Conservation (phyloP, 148 eudicot species). For the Rhododendron simsii region DNA sequence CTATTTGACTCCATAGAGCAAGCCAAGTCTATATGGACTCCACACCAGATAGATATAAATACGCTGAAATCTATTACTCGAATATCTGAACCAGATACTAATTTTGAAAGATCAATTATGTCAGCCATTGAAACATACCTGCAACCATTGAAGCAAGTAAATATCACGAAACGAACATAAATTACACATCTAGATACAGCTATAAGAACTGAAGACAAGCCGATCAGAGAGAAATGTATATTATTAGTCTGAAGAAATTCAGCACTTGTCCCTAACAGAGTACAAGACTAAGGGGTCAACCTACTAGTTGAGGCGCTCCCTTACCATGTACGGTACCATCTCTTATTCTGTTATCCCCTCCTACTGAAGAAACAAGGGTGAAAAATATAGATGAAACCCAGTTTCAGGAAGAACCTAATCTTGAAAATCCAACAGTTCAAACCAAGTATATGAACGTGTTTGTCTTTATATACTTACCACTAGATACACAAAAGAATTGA, state of each 20-base stretch:
- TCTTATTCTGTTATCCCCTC: background rate
- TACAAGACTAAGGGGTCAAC: background rate
- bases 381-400: background rate
- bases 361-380: background rate
- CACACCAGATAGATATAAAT: slow-evolving; percentile 72
- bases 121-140: slow-evolving; percentile 85
- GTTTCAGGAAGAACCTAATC: background rate
- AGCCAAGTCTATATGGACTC: slow-evolving; percentile 34
- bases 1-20: slow-evolving; percentile 40
- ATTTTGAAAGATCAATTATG: slow-evolving; percentile 65
- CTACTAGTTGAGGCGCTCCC: background rate
- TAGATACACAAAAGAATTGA: background rate
- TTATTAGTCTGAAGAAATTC: background rate
- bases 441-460: background rate
- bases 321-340: background rate
- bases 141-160: slow-evolving; percentile 22
- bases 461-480: background rate
- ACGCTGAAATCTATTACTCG: slow-evolving; percentile 60
- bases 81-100: slow-evolving; percentile 36
- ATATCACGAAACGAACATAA: background rate
- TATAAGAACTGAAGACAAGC: background rate
- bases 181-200: background rate
- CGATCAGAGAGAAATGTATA: background rate
- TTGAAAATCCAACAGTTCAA: background rate
- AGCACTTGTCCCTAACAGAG: background rate